Percentiles rank a stretch among this genome's conserved stretches.
These are phyloP conservation scores for Physocladia obscura DNA, from an alignment of 192 early-diverging fungal genomes.

Conservation along the genomic window DNA sequence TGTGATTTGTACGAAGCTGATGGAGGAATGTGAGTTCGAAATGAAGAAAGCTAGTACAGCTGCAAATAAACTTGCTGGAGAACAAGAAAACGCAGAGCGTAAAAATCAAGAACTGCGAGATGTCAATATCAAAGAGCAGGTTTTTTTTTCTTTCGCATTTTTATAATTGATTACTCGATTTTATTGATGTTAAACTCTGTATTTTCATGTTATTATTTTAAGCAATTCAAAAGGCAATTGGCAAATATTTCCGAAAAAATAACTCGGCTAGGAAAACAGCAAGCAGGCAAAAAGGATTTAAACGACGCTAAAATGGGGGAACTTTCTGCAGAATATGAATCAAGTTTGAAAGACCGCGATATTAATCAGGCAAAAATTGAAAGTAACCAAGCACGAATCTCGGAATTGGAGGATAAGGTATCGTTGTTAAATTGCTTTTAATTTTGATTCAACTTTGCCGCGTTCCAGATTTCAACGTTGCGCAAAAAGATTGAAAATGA, in stretches of 20 bases:
- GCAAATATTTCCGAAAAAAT: conserved; percentile 49
- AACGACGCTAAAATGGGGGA: conserved; percentile 32
- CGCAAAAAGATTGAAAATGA: conserved; percentile 10
- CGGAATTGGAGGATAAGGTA: conserved; percentile 46
- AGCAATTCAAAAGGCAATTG: conserved; percentile 51
- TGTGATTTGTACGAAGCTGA: conserved; percentile 52
- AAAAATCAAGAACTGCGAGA: conserved; percentile 39
- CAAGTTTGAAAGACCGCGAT: conserved; percentile 21
- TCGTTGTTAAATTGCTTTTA: neutral
- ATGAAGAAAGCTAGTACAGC: conserved; percentile 50
- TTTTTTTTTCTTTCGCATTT: conserved; percentile 8
- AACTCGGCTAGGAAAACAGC: conserved; percentile 44
- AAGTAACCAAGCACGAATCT: conserved; percentile 27
- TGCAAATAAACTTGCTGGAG: conserved; percentile 19
- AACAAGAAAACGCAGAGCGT: conserved; percentile 46
- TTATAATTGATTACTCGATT: neutral
- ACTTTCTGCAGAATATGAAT: conserved; percentile 39
- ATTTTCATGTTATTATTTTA: conserved; percentile 6
- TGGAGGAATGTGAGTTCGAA: conserved; percentile 65
- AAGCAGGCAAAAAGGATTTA: conserved; percentile 38
- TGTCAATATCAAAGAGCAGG: conserved; percentile 40
- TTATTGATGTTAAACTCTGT: no score
- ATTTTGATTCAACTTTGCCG: neutral
- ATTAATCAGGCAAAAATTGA: conserved; percentile 35
- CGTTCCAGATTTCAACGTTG: neutral